phyloP scores from a whole-genome alignment of 495 filamentous ascomycete species.

The Hypoxylon trugodes region DNA sequence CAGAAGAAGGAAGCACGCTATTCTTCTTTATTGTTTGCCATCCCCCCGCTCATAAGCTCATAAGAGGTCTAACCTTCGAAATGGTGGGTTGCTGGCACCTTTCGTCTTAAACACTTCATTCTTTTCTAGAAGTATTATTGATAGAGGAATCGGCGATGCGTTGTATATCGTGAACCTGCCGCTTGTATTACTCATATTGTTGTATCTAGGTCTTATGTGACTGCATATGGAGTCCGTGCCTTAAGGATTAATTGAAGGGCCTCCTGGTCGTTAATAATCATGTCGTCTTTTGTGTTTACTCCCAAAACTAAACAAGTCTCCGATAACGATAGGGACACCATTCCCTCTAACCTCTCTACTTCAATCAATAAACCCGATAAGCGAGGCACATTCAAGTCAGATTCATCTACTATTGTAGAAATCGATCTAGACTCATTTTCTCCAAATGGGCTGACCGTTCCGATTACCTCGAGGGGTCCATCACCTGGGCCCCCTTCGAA shows the following conservation, averaged over 20 bases:
- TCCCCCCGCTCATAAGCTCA: conserved; percentile 23
- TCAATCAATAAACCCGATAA: conserved; percentile 24
- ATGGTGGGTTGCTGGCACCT: neutral
- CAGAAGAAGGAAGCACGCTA: neutral
- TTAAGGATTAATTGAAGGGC: neutral
- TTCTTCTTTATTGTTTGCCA: conserved; percentile 22
- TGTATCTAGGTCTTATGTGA: neutral
- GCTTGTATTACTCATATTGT: neutral
- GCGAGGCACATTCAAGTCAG: conserved; percentile 12
- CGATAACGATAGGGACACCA: conserved; percentile 22
- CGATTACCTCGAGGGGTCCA: conserved; percentile 2
- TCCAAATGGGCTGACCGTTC: conserved; percentile 9
- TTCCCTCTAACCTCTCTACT: conserved; percentile 8
- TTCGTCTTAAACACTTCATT: conserved; percentile 1
- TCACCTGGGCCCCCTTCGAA: conserved; percentile 11
- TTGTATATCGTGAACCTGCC: conserved; percentile 3
- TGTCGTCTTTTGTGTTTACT: conserved; percentile 13
- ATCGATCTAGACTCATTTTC: conserved; percentile 6
- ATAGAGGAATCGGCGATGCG: neutral
- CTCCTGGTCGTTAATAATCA: conserved; percentile 2
- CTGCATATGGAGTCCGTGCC: conserved; percentile 2
- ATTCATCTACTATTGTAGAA: conserved; percentile 26
- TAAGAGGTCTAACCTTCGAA: conserved; percentile 2
- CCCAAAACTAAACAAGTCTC: conserved; percentile 10
- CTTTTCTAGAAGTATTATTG: neutral